Percentiles rank a stretch among this genome's conserved stretches.
These are phyloP conservation scores for Vigna reflexopilosa DNA, from an alignment of 306 rosid genomes.

Conservation along the genomic window DNA sequence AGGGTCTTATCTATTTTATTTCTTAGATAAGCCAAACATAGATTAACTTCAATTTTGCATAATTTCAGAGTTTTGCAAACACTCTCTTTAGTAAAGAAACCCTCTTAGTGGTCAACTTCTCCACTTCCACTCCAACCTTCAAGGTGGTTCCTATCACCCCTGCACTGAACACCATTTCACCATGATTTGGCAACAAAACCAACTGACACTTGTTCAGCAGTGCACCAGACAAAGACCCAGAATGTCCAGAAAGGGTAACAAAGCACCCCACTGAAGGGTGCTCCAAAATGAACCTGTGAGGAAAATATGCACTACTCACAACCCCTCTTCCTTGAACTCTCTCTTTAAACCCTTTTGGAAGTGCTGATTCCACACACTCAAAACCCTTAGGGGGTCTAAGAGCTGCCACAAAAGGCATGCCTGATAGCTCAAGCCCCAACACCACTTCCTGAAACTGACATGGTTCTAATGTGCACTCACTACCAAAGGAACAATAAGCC, in stretches of 20 bases:
- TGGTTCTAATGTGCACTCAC: constrained; percentile 16
- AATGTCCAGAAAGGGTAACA: background rate
- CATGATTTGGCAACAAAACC: background rate
- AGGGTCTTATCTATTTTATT: too few relatives aligned
- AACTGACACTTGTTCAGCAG: background rate
- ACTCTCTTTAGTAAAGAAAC: background rate
- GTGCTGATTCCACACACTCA: constrained; percentile 26
- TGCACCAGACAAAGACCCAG: background rate
- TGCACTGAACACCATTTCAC: constrained; percentile 7
- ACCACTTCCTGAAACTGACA: constrained; percentile 12
- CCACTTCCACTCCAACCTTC: constrained; percentile 24
- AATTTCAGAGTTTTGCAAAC: background rate
- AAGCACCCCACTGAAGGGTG: constrained; percentile 11
- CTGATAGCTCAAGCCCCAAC: constrained; percentile 11
- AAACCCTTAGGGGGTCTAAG: constrained; percentile 15
- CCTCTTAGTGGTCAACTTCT: background rate
- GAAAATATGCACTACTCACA: background rate
- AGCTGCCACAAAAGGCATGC: constrained; percentile 9
- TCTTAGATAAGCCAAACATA: too few relatives aligned
- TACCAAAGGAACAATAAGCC: constrained; percentile 11
- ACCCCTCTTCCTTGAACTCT: constrained; percentile 6
- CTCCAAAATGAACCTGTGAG: constrained; percentile 6
- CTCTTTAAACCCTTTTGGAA: constrained; percentile 18
- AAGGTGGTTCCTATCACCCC: background rate
- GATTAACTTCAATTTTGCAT: background rate